A percentile compares a stretch with the other conserved stretches of the same genome.
Conservation (phyloP, 2,329 filamentous ascomycete species). For the Diaporthe citrichinensis region DNA sequence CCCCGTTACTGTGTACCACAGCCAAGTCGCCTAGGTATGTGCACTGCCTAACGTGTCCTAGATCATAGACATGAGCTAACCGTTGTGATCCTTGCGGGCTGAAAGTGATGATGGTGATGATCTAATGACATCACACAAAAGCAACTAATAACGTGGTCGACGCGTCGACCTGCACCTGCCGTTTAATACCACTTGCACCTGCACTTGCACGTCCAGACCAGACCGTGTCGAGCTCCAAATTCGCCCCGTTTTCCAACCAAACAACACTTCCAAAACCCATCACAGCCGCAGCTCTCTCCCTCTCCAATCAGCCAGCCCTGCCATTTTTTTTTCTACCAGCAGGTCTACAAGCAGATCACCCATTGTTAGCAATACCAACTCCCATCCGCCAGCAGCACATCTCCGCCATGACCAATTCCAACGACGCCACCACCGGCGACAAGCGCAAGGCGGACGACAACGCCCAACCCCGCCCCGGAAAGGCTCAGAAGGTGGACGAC, state of each 20-base stretch:
- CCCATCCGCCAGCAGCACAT: not conserved
- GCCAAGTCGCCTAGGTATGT: not conserved
- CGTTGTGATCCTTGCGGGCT: not conserved
- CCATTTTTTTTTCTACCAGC: not conserved
- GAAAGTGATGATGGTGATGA: conserved; percentile 12
- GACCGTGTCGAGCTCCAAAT: not conserved
- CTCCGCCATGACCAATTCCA: not conserved
- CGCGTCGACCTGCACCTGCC: conserved; percentile 19
- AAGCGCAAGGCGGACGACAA: conserved; percentile 38
- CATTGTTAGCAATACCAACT: no score
- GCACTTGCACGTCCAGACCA: not conserved
- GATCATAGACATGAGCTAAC: not conserved
- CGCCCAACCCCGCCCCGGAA: conserved; percentile 6
- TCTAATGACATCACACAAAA: conserved; percentile 30
- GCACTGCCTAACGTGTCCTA: not conserved
- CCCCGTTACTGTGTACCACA: not conserved
- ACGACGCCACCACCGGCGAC: conserved; percentile 17
- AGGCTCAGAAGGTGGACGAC: conserved; percentile 36
- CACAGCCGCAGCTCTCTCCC: not conserved
- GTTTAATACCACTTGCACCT: not conserved
- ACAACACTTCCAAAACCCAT: not conserved
- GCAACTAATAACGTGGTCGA: not conserved
- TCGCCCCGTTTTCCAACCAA: no score
- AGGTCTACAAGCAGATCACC: not conserved
- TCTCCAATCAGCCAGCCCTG: no score